Base-by-base conservation (phyloP, 495 filamentous ascomycete species). In the Friedmanniomyces endolithicus region DNA sequence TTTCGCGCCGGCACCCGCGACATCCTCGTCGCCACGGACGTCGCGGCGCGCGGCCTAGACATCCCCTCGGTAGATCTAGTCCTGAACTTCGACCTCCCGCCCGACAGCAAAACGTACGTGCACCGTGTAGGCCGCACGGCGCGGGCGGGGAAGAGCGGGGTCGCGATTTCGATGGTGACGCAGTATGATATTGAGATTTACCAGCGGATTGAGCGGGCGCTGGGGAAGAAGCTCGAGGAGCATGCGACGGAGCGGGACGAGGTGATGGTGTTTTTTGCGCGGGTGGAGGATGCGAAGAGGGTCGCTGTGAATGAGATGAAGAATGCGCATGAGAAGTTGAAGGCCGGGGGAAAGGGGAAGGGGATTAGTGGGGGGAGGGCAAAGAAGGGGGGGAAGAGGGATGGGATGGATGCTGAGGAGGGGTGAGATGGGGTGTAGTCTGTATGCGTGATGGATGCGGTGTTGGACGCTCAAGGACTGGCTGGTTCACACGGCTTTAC, bases 51-150 rank as follows among this genome's bases (percentile, higher is more conserved):
- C 63, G 92, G 92, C 73, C 76, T 98, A 8, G 92, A 98, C 78
- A 94, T 97, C 55, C 89, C 90, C 20, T 81, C 80, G 44, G 92
- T 98, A 2, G 90, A 95, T 57, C 69, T 88, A 0, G 88, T 98
- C 2, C 61, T 98, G 50, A 95, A 96, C 67, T 86, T 80, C 56
- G 90, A 96, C 64, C 71, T 95, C 8, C 86, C 87, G 0, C 73
- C 74, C 14, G 87, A 90, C 58, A 84, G 80, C 63, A 92, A 95
- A 68, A 95, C 88, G 0, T 98, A 96, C 63, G 86, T 98, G 49
- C 92, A 98, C 66, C 82, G 92, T 39, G 90, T 96, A 1, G 92
- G 92, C 7, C 84, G 92, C 56, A 98, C 92, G 0, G 92, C 92
- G 0, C 77, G 92, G 68, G 90, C 92, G 0, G 90, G 90, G 14